Evolutionary conservation across 2,329 filamentous ascomycete species (phyloP), one percentile per base, ranked within the genome.

Genomic region (Amauroascus verrucosus): DNA sequence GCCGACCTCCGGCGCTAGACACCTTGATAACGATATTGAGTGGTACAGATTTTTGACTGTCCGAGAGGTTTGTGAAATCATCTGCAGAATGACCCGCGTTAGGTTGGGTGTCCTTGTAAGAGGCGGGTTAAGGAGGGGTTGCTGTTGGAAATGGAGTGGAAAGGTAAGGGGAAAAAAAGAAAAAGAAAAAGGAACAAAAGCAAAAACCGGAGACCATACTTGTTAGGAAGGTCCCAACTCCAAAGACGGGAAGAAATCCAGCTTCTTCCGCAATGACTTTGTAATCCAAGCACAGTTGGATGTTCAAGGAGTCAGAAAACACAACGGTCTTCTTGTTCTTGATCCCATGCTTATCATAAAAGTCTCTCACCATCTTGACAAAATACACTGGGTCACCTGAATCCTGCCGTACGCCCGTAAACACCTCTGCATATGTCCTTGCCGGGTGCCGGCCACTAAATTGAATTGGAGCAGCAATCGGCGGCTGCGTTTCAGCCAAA

Each of bases 21-120:
- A 98, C 78, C 73, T 98, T 98, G 72, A 98, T 96, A 61, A 98
- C 93, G 63, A 98, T 98, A 64, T 98, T 98, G 52, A 98, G 74
- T 0, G 93, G 93, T 14, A 83, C 81, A 0, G 90, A 96, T 71
- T 96, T 97, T 61, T 82, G 82, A 37, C 84, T 83, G 0, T 83
- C 86, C 33, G 77, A 81, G 56, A 79, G 73, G 59, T 85, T 81
- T n/a, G 73, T 74, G 67, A 93, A 98, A 69, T 98, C 93, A 64
- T 98, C 81, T 80, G 38, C 38, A 51, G 22, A 6, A 30, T 5
- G 24, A 41, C 9, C 14, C 9, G 32, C 6, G 18, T 41, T 24
- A 6, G 33, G 38, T 30, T 38, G 46, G 4, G 7, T 35, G 13
- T 14, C 28, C 22, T 28, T n/a, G n/a, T n/a, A n/a, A n/a, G n/a